Evolutionary conservation across 1,139 yeast species (phyloP), one percentile per base, ranked within the genome.

Genomic region (Debaryomycetaceae sp.): DNA sequence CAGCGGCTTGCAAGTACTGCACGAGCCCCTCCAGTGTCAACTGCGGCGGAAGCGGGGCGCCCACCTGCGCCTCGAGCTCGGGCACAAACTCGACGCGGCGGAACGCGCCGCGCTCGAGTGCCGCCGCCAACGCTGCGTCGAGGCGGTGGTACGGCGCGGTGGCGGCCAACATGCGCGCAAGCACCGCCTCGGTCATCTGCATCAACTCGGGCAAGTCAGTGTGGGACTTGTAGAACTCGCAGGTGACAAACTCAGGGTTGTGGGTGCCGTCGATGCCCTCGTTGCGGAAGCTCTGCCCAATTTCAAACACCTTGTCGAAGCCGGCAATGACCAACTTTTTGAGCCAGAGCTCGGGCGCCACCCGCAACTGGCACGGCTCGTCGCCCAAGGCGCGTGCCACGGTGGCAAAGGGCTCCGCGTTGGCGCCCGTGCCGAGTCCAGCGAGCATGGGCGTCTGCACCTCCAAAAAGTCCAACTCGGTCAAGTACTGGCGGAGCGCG

Each of bases 331-430:
- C 73, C 35, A 91, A 56, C 44, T 83, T 71, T 52, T 91, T 91
- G 36, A 91, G 66, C 96, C 96, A 91, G 25, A 91, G 58, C 50
- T 91, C 98, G 0, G 98, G 97, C 0, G 98, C 96, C 3, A 91
- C 91, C 28, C 98, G 61, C 34, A 91, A 57, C 38, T 75, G 79
- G 7, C 88, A 55, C 8, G 60, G 60, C 3, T 42, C 43, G 13
- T 53, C 52, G 18, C 65, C 64, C 23, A 78, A 45, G 18, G 73
- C 75, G n/a, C 56, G 60, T 18, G 80, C 66, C 1, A 45, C 32
- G 0, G 96, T 85, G 1, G 49, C 47, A 44, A 91, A 91, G 0
- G 97, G 95, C 15, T 72, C 71, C 0, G 97, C 97, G 44, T 80
- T 78, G 2, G 98, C 97, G 2, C 97, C 97, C 5, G 93, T 85